Base-by-base conservation (phyloP, 441 rosid genomes). In the Pelargonium cotyledonis region DNA sequence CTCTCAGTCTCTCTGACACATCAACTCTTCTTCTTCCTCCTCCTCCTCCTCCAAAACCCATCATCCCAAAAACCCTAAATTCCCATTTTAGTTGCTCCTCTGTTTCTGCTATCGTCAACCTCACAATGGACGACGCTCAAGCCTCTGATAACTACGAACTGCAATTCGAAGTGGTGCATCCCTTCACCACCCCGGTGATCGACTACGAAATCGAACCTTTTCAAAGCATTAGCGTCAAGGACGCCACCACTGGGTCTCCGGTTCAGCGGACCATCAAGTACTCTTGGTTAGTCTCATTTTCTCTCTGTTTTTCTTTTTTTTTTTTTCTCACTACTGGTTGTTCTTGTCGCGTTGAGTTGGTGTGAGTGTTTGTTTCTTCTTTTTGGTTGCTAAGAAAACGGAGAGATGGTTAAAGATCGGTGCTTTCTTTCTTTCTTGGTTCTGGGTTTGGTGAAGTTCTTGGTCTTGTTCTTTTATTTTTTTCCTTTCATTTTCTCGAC, bases 251-350 rank as follows among this genome's bases (percentile, higher is more conserved):
- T 11, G 11, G 57, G 14, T 2, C 10, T 11, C n/a, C 4, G 23
- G 23, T 47, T 26, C 4, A 12, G 23, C 60, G 16, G 53, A 57
- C 49, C n/a, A 12, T 72, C 72, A 1, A 14, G n/a, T 73, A 35
- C 29, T 5, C 29, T n/a, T 63, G 76, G 76, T 68, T 63, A 7
- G 60, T 66, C 19, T 46, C 44, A 29, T 6, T 68, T 12, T 55
- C 6, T 21, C 26, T 51, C 12, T 51, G 41, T 55, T 5, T 11
- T 18, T 23, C 31, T 57, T 5, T 68, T 16, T 15, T 53, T 57
- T 5, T 68, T 16, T 15, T 53, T 15, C 16, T 53, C 18, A 8
- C 60, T 6, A 5, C 19, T 15, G 4, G 23, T 16, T 19, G 40
- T 69, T n/a, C 19, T 10, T 66, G 49, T 57, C 21, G 46, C 35